Base-by-base conservation (phyloP, 2,329 filamentous ascomycete species). In the Leptodontidium sp. region DNA sequence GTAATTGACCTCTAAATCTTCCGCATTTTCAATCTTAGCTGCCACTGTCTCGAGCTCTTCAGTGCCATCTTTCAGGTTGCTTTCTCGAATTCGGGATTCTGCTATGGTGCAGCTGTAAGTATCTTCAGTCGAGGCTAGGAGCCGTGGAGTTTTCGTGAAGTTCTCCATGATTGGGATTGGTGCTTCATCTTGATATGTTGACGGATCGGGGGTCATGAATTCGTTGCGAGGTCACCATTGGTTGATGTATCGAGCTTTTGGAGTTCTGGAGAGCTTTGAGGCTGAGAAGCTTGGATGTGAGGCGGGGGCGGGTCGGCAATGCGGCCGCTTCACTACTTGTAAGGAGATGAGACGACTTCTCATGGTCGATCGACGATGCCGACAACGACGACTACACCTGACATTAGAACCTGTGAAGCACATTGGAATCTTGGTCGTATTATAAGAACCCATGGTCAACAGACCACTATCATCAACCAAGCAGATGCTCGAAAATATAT, bases 1-100 rank as follows among this genome's bases (percentile, higher is more conserved):
- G 69, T 78, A 77, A 73, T 79, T 79, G 14, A 55, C 65, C 57
- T 79, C 77, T 35, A 35, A 8, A 40, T 73, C 70, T 14, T 73
- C 69, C 9, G 73, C 71, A 52, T 35, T 57, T 29, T 24, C 64
- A n/a, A 2, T n/a, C 9, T 47, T 67, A 15, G 21, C n/a, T 14
- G 11, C 14, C 32, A 4, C 21, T 14, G 15, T 21, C 45, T 50
- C 57, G 7, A 52, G 38, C 14, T 61, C 55, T 6, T 35, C 32
- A 43, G 21, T 68, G 24, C 35, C 55, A 67, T 66, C 49, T n/a
- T 63, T 40, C 26, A 68, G 43, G 24, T 62, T 67, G 53, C 59
- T 58, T 64, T 78, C 77, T 21, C 75, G 73, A 12, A 62, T 24
- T 61, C 68, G 64, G 15, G 77, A 76, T 53, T 76, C 72, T 50